Conservation (phyloP, 106 monocot species). For the Dendrobium nobile region DNA sequence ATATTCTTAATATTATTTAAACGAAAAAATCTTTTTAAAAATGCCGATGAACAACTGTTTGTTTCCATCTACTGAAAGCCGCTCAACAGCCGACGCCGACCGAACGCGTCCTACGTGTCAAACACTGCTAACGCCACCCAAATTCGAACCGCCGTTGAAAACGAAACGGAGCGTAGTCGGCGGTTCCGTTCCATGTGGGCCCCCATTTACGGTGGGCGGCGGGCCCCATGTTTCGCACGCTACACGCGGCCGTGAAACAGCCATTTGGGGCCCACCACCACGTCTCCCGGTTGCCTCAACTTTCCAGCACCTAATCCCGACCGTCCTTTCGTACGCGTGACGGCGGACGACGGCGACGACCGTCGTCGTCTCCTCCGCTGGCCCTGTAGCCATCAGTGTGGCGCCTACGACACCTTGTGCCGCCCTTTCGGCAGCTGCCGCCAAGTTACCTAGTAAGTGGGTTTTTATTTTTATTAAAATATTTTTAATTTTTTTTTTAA, state of each 20-base stretch:
- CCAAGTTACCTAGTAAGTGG: not conserved
- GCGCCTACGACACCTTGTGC: not conserved
- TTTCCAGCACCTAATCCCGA: too few relatives aligned
- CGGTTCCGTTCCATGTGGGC: too few relatives aligned
- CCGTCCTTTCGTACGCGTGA: not conserved
- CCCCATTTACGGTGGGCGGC: not conserved
- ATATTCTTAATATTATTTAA: not conserved
- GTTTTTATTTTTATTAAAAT: too few relatives aligned
- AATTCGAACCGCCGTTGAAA: not conserved
- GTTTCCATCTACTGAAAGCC: not conserved
- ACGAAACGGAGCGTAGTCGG: not conserved
- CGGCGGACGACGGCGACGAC: not conserved
- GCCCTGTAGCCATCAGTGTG: not conserved
- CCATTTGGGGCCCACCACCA: too few relatives aligned
- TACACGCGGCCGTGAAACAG: not conserved
- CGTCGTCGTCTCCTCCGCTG: not conserved
- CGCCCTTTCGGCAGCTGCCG: not conserved
- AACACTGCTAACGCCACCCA: not conserved
- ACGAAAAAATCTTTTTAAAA: not conserved
- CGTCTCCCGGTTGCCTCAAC: too few relatives aligned
- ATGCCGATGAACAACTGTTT: not conserved
- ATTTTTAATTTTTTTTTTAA: too few relatives aligned
- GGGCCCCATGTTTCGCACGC: not conserved
- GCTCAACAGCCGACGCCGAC: not conserved
- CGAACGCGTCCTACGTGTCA: not conserved